Evolutionary conservation across 2,329 filamentous ascomycete genomes (phyloP), one percentile per base, ranked within the genome.

Genomic region (Fusarium sp.): DNA sequence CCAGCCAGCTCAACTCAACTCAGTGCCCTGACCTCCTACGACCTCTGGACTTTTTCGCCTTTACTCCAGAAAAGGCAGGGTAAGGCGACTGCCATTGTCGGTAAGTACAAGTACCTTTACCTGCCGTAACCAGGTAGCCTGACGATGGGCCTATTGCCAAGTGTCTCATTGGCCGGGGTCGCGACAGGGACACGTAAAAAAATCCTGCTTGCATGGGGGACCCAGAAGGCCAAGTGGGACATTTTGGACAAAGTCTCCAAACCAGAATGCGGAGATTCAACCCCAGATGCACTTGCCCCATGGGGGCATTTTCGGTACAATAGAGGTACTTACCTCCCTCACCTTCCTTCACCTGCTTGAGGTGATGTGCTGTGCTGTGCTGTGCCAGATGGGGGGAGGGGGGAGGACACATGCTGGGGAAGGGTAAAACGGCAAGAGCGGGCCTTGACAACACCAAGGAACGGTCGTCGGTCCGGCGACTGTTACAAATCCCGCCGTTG

Each of bases 41-140:
- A 35, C 31, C 40, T 22, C 40, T 27, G 42, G 42, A 17, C 11
- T 49, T 27, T 22, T 35, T 49, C 31, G 33, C 58, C 38, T 35
- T 11, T 22, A 40, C 55, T 64, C 57, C 62, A 71, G 59, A 62
- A 57, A 59, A 29, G 64, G 62, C 51, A 65, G 70, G 60, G 62
- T 57, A 55, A 49, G 33, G 66, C 51, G 36, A 60, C 60, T 46
- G 27, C 69, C 60, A 61, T 27, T 58, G 36, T 67, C 42, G 62
- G 58, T 53, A 59, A 44, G 66, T 66, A 12, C 6, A 42, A 42
- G 38, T 42, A 42, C 38, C 38, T 42, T 42, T 42, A 67, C 70
- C 64, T 73, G 71, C 72, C 74, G 46, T 69, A 72, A 69, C 62
- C 46, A 75, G 70, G 61, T 75, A 67, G 75, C 60, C 62, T 63